Base-by-base conservation (phyloP, 2,329 filamentous ascomycete genomes). In the Beauveria sp. region DNA sequence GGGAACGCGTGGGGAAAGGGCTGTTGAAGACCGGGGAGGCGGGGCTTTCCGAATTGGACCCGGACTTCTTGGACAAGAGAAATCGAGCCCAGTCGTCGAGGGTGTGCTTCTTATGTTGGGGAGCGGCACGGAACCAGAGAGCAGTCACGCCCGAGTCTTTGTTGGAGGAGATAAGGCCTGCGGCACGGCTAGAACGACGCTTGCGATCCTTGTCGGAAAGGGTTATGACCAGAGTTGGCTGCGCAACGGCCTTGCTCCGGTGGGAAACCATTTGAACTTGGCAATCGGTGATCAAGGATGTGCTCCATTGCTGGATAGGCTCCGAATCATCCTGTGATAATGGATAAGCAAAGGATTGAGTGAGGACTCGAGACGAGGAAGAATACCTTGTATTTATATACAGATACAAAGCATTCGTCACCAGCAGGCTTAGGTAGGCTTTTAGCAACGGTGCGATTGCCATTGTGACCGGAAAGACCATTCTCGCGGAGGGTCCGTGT, bases 171-270 rank as follows among this genome's bases (percentile, higher is more conserved):
- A 79, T 80, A 24, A 88, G 74, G 3, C 82, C 83, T 4, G 82
- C 80, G 3, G 86, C 83, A 64, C 85, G 79, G 66, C 85, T 88
- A 52, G 86, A 88, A 63, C 86, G 79, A 55, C 86, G 81, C 67
- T 87, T 88, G 61, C 83, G 81, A 65, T 85, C 76, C 69, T 84
- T 87, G 65, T 88, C 84, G 43, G 79, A 77, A 53, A 88, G 73
- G 65, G 76, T 82, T 43, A 88, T 69, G 51, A 86, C 75, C 14
- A 88, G 77, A 6, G 86, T 88, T 1, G 84, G 84, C 8, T 85
- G 72, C 5, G 81, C 76, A 12, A 83, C 80, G 0, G 81, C 82
- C 67, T 87, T 83, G 67, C 88, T 88, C 56, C 84, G 82, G 67
- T 87, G 82, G 48, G 83, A 77, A 18, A 87, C 66, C 70, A 80